Conservation (phyloP, 116 monocot genomes). For the Trichopus zeylanicus region DNA sequence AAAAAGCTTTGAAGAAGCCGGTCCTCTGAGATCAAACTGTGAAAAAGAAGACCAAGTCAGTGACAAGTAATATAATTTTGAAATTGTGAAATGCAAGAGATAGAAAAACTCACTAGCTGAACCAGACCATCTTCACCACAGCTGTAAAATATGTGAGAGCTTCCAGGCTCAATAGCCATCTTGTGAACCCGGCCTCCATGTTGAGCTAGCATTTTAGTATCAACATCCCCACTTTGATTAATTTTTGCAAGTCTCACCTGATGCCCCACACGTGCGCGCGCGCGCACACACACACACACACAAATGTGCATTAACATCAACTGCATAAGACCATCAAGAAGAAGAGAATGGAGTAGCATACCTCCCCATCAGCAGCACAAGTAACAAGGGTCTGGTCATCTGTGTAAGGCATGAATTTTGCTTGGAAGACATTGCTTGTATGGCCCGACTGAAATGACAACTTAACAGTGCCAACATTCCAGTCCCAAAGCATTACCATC, state of each 20-base stretch:
- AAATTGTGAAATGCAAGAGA: not conserved
- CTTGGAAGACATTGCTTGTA: constrained; percentile 70
- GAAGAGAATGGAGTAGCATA: constrained; percentile 9
- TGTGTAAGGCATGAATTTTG: constrained; percentile 70
- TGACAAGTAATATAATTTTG: not conserved
- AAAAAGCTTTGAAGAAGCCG: constrained; percentile 44
- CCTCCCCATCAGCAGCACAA: constrained; percentile 91
- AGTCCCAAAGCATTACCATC: constrained; percentile 78
- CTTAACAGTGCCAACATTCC: constrained; percentile 40
- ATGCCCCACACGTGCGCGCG: not conserved
- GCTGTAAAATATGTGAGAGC: constrained; percentile 68
- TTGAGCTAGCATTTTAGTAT: constrained; percentile 33
- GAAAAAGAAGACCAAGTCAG: constrained; percentile 4
- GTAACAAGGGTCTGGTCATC: constrained; percentile 58
- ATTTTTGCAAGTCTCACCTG: constrained; percentile 71
- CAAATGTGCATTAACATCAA: not conserved
- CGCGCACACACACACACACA: not conserved
- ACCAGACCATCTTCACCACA: constrained; percentile 85
- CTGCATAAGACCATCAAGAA: not conserved
- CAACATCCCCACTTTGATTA: constrained; percentile 37
- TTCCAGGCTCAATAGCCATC: constrained; percentile 81
- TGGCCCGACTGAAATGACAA: constrained; percentile 70
- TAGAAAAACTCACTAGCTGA: constrained; percentile 39
- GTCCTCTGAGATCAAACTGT: constrained; percentile 82
- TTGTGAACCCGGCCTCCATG: constrained; percentile 59